Conservation (phyloP, 768 basidiomycete genomes). For the Royoungia palumana region DNA sequence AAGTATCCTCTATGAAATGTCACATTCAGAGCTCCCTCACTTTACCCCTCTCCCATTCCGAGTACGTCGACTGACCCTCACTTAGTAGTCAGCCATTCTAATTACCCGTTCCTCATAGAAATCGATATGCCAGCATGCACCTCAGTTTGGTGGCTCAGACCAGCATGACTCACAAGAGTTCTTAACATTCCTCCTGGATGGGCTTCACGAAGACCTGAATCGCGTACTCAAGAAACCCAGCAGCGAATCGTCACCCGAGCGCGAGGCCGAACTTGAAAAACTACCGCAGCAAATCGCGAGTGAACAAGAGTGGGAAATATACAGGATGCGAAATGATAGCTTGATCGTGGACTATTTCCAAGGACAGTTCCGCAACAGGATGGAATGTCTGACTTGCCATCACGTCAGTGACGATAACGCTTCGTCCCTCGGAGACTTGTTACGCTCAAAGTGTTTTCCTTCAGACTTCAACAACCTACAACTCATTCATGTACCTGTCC, state of each 20-base stretch:
- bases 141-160: conserved; percentile 79
- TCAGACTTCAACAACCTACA: conserved; percentile 96
- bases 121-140: conserved; percentile 54
- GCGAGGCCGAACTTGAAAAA: conserved; percentile 85
- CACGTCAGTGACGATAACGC: conserved; percentile 51
- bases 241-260: conserved; percentile 63
- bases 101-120: conserved; percentile 40
- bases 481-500: conserved; percentile 92
- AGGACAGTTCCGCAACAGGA: conserved; percentile 88
- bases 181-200: conserved; percentile 88
- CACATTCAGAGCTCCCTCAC: conserved; percentile 82
- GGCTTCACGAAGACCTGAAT: conserved; percentile 86
- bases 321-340: conserved; percentile 87
- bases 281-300: conserved; percentile 85
- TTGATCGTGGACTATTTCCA: conserved; percentile 97
- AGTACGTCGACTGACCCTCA: conserved; percentile 47
- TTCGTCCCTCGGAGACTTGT: conserved; percentile 3
- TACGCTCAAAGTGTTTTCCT: conserved; percentile 4
- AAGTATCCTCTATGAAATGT: conserved; percentile 78
- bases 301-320: conserved; percentile 90
- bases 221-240: conserved; percentile 71
- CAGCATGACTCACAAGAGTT: conserved; percentile 99
- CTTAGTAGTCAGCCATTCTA: neutral
- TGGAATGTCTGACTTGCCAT: conserved; percentile 87
- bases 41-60: conserved; percentile 81